Evolutionary conservation across 176 grass and related monocot species (phyloP).

Genomic region (Raddia distichophylla): DNA sequence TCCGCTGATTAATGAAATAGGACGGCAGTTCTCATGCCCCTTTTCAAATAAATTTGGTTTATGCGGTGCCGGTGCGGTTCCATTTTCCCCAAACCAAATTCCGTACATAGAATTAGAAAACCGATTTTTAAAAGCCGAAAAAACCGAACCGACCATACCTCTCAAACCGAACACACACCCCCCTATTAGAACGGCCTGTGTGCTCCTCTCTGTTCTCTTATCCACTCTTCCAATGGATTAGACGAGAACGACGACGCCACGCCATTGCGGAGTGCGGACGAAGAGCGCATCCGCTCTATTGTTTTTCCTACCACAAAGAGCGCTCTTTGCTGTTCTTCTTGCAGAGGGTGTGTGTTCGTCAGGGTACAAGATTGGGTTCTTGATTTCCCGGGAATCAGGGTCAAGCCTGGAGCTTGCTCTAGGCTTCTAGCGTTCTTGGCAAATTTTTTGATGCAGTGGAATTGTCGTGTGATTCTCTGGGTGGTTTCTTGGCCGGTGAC

Average conservation of each 20-base stretch:
- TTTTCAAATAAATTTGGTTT: too few species aligned
- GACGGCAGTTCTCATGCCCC: too few species aligned
- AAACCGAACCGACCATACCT: too few species aligned
- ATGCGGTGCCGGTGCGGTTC: too few species aligned
- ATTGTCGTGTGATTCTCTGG: neutral
- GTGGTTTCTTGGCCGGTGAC: neutral
- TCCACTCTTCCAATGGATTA: constrained; percentile 10
- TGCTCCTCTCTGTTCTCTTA: neutral
- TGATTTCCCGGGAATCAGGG: neutral
- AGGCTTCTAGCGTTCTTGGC: neutral
- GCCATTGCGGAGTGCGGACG: neutral
- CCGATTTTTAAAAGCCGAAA: too few species aligned
- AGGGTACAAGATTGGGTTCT: neutral
- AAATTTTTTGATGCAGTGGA: neutral
- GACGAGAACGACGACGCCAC: neutral
- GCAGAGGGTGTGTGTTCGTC: neutral
- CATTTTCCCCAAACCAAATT: too few species aligned
- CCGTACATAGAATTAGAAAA: too few species aligned
- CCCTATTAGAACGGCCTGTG: neutral
- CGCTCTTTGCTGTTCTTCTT: neutral
- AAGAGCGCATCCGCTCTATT: neutral
- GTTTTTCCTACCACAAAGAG: neutral
- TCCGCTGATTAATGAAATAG: too few species aligned
- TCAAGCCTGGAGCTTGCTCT: neutral
- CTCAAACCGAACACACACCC: too few species aligned